These are phyloP conservation scores for Trypanosoma avium DNA, from an alignment of 208 protist genomes.

Conservation along the genomic window DNA sequence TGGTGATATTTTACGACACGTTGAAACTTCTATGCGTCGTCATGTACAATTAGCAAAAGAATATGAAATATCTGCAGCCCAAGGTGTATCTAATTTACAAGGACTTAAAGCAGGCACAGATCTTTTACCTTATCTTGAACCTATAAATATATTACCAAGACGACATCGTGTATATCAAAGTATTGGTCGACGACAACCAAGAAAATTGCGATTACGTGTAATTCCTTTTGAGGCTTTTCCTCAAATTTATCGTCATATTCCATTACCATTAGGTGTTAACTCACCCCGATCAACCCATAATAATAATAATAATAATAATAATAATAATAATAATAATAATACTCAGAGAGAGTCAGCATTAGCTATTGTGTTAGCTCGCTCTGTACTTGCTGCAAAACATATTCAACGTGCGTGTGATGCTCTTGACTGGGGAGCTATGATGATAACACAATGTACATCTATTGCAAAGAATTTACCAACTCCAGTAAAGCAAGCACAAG, in stretches of 20 bases:
- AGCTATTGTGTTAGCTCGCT: slow-evolving; percentile 42
- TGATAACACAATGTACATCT: slow-evolving; percentile 40
- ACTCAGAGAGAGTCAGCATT: slow-evolving; percentile 42
- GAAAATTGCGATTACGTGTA: slow-evolving; percentile 63
- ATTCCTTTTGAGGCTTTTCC: slow-evolving; percentile 83
- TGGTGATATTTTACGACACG: slow-evolving; percentile 72
- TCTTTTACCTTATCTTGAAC: slow-evolving; percentile 24
- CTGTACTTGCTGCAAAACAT: slow-evolving; percentile 43
- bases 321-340: slow-evolving; percentile 11
- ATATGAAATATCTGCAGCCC: slow-evolving; percentile 18
- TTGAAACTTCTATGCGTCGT: slow-evolving; percentile 56
- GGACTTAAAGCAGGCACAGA: slow-evolving; percentile 23
- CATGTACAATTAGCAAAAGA: slow-evolving; percentile 67
- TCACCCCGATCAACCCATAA: too few relatives aligned
- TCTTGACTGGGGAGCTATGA: slow-evolving; percentile 57
- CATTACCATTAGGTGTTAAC: slow-evolving; percentile 46
- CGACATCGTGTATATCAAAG: slow-evolving; percentile 45
- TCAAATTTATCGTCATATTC: slow-evolving; percentile 47
- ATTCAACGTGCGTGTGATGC: slow-evolving; percentile 53
- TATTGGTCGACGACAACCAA: slow-evolving; percentile 45
- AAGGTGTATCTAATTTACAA: slow-evolving; percentile 14
- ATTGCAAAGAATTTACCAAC: slow-evolving; percentile 35
- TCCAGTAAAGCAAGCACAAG: slow-evolving; percentile 4
- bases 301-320: too few relatives aligned
- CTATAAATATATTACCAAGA: slow-evolving; percentile 31